Base-by-base conservation (phyloP, 2,329 filamentous ascomycete genomes). In the Colletotrichum sp. region DNA sequence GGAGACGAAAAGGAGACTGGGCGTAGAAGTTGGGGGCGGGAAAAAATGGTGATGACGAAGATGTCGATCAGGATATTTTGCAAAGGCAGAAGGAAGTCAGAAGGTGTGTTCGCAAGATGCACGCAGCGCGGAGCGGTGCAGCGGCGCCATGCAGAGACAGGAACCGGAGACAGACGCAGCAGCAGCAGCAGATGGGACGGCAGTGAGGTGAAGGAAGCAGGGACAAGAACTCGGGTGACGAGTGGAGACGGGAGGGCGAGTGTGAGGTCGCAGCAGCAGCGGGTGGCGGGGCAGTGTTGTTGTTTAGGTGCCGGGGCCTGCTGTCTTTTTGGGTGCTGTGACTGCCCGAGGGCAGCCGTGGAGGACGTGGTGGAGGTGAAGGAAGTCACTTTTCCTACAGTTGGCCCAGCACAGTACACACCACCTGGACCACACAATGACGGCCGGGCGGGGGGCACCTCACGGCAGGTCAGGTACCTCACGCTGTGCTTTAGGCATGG, bases 101-200 rank as follows among this genome's bases (percentile, higher is more conserved):
- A 74, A 55, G 28, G 28, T 21, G 32, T 13, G 6, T 24, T 24
- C 13, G 18, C 36, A 38, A 43, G 28, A 58, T 70, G 71, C 66
- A 64, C 66, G 43, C 66, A 65, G 71, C 66, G 71, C 71, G 61
- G 60, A 70, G 34, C 66, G 58, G 43, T 58, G 60, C 67, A 71
- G 60, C 72, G 72, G 69, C 73, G 69, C 71, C 69, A 66, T 71
- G 36, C 72, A 65, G 34, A 61, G 36, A 62, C 32, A 69, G 52
- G 32, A 38, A 43, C n/a, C 5, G n/a, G 32, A 34, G 24, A 16
- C 32, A 32, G 61, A 38, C 32, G 24, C 15, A 48, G 32, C 21
- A 36, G n/a, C 21, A 28, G 55, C 55, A 58, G 55, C 8, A 12
- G 13, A 26, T 9, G 13, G 52, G 10, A 26, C n/a, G 28, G 28